Conservation (phyloP, 371 early-diverging fungal genomes). For the Catenaria anguillulae region DNA sequence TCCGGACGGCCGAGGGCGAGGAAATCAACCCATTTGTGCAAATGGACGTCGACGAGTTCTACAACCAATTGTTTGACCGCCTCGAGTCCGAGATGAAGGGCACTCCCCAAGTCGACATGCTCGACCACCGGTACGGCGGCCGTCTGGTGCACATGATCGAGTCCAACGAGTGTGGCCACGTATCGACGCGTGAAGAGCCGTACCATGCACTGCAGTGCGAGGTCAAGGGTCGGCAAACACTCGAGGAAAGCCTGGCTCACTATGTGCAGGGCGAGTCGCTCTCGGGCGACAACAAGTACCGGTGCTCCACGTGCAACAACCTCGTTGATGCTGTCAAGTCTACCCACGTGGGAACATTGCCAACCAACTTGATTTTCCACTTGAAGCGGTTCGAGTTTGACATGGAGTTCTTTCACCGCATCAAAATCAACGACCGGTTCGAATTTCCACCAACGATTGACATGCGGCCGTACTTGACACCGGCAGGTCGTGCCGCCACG, state of each 20-base stretch:
- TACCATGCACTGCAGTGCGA: constrained; percentile 36
- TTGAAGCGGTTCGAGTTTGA: constrained; percentile 41
- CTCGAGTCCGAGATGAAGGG: constrained; percentile 27
- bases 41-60: constrained; percentile 40
- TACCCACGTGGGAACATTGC: constrained; percentile 28
- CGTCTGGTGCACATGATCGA: constrained; percentile 35
- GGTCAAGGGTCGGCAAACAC: constrained; percentile 30
- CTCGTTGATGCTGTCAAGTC: background rate
- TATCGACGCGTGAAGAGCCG: constrained; percentile 35
- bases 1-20: constrained; percentile 34
- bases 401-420: constrained; percentile 29
- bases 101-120: constrained; percentile 26
- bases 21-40: constrained; percentile 31
- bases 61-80: constrained; percentile 35
- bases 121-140: constrained; percentile 32
- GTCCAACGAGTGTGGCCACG: constrained; percentile 27
- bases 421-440: constrained; percentile 35
- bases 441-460: constrained; percentile 29
- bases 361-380: constrained; percentile 32
- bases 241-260: constrained; percentile 33
- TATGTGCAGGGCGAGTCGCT: constrained; percentile 35
- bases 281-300: constrained; percentile 27
- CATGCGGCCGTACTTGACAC: constrained; percentile 26
- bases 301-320: background rate
- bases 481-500: background rate